Evolutionary conservation across 2,329 filamentous ascomycete genomes (phyloP).

Genomic region (Fusarium sp.): DNA sequence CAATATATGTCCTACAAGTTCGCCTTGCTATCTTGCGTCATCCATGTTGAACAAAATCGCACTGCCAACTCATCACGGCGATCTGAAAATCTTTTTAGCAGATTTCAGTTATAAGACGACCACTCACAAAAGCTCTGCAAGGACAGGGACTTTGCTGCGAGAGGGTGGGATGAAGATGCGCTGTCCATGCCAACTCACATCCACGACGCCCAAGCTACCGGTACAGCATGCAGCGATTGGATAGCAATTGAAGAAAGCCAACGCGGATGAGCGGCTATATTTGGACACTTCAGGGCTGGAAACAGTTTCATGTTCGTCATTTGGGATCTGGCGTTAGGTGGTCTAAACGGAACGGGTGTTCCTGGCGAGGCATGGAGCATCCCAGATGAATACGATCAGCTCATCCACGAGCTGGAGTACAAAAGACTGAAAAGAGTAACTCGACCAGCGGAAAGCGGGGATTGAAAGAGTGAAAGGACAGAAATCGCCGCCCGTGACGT

Average conservation of each 20-base stretch:
- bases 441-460: constrained; percentile 15
- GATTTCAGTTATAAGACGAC: constrained; percentile 6
- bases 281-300: constrained; percentile 9
- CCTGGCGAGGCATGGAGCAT: constrained; percentile 27
- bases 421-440: constrained; percentile 3
- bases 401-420: constrained; percentile 12
- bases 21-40: constrained; percentile 22
- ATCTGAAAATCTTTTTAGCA: constrained; percentile 29
- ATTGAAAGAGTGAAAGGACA: constrained; percentile 1
- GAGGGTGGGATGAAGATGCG: constrained; percentile 44
- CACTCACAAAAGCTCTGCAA: constrained; percentile 26
- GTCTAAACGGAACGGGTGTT: constrained; percentile 9
- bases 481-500: constrained; percentile 14
- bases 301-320: constrained; percentile 13
- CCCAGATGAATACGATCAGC: constrained; percentile 14
- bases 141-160: constrained; percentile 17
- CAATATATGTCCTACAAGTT: constrained; percentile 9
- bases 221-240: constrained; percentile 32
- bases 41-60: constrained; percentile 1
- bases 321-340: constrained; percentile 1
- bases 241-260: constrained; percentile 1
- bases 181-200: constrained; percentile 47
- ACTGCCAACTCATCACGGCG: constrained; percentile 44
- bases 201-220: constrained; percentile 27
- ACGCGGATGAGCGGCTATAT: constrained; percentile 21